Percentiles rank a stretch among this genome's conserved stretches.
phyloP scores from a whole-genome alignment of 1,139 yeast genomes.

The Waltiozyma sp. region DNA sequence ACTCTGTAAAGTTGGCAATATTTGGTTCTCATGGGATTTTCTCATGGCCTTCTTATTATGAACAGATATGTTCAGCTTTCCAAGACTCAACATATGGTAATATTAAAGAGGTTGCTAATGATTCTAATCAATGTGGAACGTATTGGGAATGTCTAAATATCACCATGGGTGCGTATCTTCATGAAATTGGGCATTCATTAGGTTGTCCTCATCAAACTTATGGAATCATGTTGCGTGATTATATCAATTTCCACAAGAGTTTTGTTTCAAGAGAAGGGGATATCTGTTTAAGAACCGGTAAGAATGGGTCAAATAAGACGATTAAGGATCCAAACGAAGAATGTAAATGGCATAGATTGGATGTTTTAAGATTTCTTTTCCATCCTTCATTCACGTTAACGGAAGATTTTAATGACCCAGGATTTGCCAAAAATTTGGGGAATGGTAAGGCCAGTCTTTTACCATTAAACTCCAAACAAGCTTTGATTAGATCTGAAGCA shows the following conservation, averaged over 20 bases:
- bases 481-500: conserved; percentile 37
- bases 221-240: conserved; percentile 88
- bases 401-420: conserved; percentile 35
- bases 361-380: conserved; percentile 60
- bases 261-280: conserved; percentile 64
- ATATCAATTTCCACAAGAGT: conserved; percentile 68
- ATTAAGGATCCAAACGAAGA: conserved; percentile 53
- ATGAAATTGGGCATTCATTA: conserved; percentile 82
- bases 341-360: conserved; percentile 84
- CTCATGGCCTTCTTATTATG: conserved; percentile 78
- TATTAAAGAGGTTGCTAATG: conserved; percentile 73
- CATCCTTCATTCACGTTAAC: conserved; percentile 77
- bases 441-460: conserved; percentile 28
- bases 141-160: conserved; percentile 85
- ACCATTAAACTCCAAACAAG: conserved; percentile 37
- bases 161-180: conserved; percentile 90
- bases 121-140: conserved; percentile 71
- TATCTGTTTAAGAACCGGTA: conserved; percentile 40
- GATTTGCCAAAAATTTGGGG: conserved; percentile 12
- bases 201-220: conserved; percentile 88
- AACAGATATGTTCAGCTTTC: conserved; percentile 56
- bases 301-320: conserved; percentile 24
- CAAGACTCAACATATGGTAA: conserved; percentile 59
- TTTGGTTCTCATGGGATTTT: conserved; percentile 91
- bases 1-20: conserved; percentile 63